Percentiles rank a stretch among this genome's conserved stretches.
Conservation (phyloP, 768 basidiomycete species). For the Hydnomerulius pinastri region DNA sequence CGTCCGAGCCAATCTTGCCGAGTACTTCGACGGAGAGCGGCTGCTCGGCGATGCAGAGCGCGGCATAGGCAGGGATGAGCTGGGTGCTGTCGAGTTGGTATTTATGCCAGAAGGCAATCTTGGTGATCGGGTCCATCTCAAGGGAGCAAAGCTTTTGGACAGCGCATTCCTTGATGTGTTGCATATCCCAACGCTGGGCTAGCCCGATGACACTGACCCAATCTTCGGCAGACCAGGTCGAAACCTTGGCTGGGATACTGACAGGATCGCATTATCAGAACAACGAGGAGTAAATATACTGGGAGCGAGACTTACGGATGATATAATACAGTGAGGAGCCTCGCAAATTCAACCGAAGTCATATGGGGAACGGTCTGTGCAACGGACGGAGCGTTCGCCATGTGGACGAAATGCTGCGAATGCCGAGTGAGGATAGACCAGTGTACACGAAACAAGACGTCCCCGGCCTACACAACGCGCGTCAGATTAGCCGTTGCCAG, state of each 20-base stretch:
- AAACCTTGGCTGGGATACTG: constrained; percentile 17
- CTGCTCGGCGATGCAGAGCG: constrained; percentile 16
- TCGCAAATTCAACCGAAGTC: background rate
- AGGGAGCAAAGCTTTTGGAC: constrained; percentile 29
- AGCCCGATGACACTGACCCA: constrained; percentile 34
- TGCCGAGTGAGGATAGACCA: background rate
- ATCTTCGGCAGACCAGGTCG: constrained; percentile 23
- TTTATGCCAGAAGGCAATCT: constrained; percentile 29
- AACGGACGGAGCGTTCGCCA: background rate
- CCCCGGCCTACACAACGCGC: background rate
- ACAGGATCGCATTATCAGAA: background rate
- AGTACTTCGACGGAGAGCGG: background rate
- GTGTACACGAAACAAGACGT: background rate
- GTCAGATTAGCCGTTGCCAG: background rate
- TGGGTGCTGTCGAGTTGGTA: constrained; percentile 22
- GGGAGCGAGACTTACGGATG: background rate
- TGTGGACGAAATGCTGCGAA: background rate
- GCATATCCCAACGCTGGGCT: constrained; percentile 33
- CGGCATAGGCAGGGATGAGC: constrained; percentile 25
- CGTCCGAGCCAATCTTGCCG: background rate
- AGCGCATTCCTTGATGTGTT: constrained; percentile 30
- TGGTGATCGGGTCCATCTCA: constrained; percentile 23
- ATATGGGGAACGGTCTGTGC: background rate
- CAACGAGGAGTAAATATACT: background rate
- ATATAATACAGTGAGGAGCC: background rate